Conservation (phyloP, 805 yeast genomes). For the Cyberlindnera euphorbiae region DNA sequence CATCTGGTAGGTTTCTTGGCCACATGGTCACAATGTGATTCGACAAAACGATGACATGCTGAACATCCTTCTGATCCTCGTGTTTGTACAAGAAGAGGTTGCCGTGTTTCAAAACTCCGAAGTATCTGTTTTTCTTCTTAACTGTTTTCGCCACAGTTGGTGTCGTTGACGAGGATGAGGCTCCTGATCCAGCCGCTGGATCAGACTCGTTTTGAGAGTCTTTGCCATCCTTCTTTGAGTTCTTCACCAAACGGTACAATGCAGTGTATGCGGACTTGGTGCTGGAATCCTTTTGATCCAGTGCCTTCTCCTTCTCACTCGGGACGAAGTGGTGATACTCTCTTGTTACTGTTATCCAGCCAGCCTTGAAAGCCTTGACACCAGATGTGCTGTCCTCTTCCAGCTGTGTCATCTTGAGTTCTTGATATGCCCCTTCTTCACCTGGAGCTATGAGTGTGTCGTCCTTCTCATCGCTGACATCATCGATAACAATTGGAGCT, state of each 20-base stretch:
- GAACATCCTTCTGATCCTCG: conserved; percentile 57
- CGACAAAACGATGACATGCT: conserved; percentile 74
- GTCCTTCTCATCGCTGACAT: conserved; percentile 22
- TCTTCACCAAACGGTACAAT: conserved; percentile 48
- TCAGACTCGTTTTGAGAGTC: background rate
- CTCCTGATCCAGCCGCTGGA: background rate
- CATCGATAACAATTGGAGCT: conserved; percentile 29
- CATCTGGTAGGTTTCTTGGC: conserved; percentile 77
- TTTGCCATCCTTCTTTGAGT: conserved; percentile 6
- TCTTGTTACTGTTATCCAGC: conserved; percentile 83
- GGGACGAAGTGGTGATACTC: conserved; percentile 54
- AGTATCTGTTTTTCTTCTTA: conserved; percentile 56
- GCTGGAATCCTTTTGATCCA: conserved; percentile 22
- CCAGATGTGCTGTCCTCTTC: conserved; percentile 59
- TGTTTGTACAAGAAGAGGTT: conserved; percentile 81
- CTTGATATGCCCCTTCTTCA: conserved; percentile 32
- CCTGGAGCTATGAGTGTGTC: conserved; percentile 22
- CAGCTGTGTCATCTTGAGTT: conserved; percentile 56
- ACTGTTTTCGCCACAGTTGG: conserved; percentile 26
- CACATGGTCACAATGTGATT: conserved; percentile 71
- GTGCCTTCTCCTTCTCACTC: conserved; percentile 33
- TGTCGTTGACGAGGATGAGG: conserved; percentile 6
- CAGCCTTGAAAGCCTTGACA: conserved; percentile 56
- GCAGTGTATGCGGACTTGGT: conserved; percentile 55
- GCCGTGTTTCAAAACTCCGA: conserved; percentile 77